Evolutionary conservation across 768 basidiomycete genomes (phyloP), one percentile per base, ranked within the genome.

Genomic region (Podaxis carcinomalis): DNA sequence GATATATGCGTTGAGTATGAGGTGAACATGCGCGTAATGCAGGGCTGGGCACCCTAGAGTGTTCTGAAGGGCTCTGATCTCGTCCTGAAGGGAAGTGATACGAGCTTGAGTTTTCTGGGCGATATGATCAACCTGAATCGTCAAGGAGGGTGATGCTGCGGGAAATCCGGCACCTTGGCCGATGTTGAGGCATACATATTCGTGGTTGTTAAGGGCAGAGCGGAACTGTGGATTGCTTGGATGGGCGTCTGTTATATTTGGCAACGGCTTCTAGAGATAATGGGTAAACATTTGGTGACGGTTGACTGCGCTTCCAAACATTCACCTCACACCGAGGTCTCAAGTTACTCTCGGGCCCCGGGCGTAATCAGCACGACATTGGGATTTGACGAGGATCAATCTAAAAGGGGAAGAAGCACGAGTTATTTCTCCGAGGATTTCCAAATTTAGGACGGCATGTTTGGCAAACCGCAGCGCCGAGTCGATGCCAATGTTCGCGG

Each of bases 181-280:
- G 73, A 74, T 23, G 68, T 69, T 9, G 67, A 51, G 9, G 69
- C 71, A 49, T 72, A 67, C 72, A 73, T 73, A 13, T 44, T 16
- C 23, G 39, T 54, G 10, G 10, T 32, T 5, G 19, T 21, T 44
- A n/a, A 19, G n/a, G 10, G 21, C 19, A n/a, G 42, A 37, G 23
- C 5, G 53, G 10, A 27, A 46, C 40, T 14, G 28, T 23, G 40
- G 3, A 23, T 47, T 23, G 19, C 10, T 13, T 13, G 40, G n/a
- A n/a, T 23, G n/a, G 5, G 21, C n/a, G 16, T 10, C 50, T 21
- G 23, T 35, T 23, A 23, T 59, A 35, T 59, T 63, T 59, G 57
- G 51, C 36, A 52, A 13, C 10, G 28, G 16, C 23, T 44, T 49
- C 25, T 23, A 5, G 23, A 9, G 21, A 49, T 16, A 49, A 19